Evolutionary conservation across 2,329 filamentous ascomycete species (phyloP).

Genomic region (Alternaria infectoria): DNA sequence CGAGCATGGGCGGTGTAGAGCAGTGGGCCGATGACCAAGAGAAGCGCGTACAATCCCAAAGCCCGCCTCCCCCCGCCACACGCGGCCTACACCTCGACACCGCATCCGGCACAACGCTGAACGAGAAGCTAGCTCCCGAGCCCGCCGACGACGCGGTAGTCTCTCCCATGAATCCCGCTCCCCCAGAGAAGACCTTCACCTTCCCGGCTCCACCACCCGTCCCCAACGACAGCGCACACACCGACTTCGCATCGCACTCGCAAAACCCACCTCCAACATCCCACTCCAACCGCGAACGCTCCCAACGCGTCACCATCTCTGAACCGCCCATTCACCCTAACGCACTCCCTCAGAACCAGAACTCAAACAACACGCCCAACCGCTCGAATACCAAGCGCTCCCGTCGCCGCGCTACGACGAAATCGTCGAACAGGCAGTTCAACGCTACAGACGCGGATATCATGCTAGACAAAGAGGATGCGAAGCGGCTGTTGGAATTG

Average conservation of each 20-base stretch:
- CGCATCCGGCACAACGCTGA: conserved; percentile 21
- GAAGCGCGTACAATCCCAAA: conserved; percentile 26
- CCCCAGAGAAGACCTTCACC: conserved; percentile 32
- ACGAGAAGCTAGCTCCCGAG: conserved; percentile 42
- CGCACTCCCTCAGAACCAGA: neutral
- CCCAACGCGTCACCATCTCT: conserved; percentile 46
- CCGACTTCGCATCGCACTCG: conserved; percentile 12
- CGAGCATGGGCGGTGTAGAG: conserved; percentile 41
- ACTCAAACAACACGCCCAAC: conserved; percentile 11
- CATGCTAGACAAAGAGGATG: conserved; percentile 73
- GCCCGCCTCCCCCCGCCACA: conserved; percentile 1
- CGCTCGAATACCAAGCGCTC: conserved; percentile 46
- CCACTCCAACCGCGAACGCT: conserved; percentile 22
- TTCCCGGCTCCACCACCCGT: conserved; percentile 45
- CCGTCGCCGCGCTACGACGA: conserved; percentile 72
- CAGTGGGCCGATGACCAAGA: conserved; percentile 51
- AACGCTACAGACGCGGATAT: conserved; percentile 69
- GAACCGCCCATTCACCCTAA: conserved; percentile 29
- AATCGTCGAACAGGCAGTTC: conserved; percentile 69
- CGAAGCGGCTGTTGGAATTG: conserved; percentile 79
- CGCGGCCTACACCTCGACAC: conserved; percentile 28
- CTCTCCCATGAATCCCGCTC: conserved; percentile 32
- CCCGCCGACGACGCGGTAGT: conserved; percentile 39
- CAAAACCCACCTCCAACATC: conserved; percentile 9
- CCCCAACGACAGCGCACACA: conserved; percentile 22